phyloP scores from a whole-genome alignment of 108 stramenopile genomes.

The Epipyxis sp. region DNA sequence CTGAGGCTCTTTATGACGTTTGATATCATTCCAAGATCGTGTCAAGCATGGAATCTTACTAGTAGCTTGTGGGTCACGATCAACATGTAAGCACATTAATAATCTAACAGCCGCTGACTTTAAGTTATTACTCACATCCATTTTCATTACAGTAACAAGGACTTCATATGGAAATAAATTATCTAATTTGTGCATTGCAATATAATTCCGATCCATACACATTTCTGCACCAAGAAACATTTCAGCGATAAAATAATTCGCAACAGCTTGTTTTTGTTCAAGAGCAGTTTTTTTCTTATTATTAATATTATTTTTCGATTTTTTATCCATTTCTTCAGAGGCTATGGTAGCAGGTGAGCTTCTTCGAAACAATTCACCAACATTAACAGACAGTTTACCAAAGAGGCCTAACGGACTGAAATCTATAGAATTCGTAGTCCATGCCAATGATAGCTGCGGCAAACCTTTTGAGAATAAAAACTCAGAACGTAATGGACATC shows the following conservation, averaged over 20 bases:
- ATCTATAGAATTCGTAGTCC: conserved; percentile 35
- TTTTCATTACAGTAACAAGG: conserved; percentile 31
- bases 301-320: neutral
- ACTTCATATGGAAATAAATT: conserved; percentile 24
- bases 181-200: conserved; percentile 37
- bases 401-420: conserved; percentile 32
- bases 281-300: neutral
- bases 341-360: too few species aligned
- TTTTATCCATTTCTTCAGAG: neutral
- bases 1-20: neutral
- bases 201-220: conserved; percentile 45
- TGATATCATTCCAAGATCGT: conserved; percentile 12
- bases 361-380: conserved; percentile 18
- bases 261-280: conserved; percentile 23
- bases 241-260: conserved; percentile 43
- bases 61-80: conserved; percentile 30
- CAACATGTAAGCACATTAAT: conserved; percentile 39
- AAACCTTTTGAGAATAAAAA: conserved; percentile 12
- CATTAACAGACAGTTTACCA: conserved; percentile 5
- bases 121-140: conserved; percentile 18
- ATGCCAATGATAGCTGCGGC: conserved; percentile 20
- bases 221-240: conserved; percentile 42
- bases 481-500: conserved; percentile 10
- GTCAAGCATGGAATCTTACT: conserved; percentile 33
- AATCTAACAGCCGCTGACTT: conserved; percentile 33